Base-by-base conservation (phyloP, 495 filamentous ascomycete genomes). In the Talaromyces trachyspermus region DNA sequence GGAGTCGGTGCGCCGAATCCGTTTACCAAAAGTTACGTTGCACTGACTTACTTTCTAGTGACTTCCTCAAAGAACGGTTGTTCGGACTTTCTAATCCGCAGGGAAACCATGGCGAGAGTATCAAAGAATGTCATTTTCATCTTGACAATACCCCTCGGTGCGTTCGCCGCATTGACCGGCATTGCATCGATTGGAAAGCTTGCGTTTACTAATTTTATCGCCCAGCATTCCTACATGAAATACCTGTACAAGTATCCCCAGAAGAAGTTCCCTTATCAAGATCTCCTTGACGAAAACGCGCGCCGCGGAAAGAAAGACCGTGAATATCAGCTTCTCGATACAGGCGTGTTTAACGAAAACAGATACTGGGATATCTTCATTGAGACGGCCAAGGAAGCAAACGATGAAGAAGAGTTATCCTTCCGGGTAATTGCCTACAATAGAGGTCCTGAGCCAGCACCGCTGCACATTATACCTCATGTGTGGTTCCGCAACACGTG, bases 351-450 rank as follows among this genome's bases (percentile, higher is more conserved):
- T 57, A 75, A 88, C n/a, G 88, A 95, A 12, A 84, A 92, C 57
- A 71, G 83, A 42, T 97, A 97, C 65, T 97, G 89, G 86, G 91
- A 97, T 61, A 95, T 95, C 58, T 84, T 91, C 62, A 95, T 97
- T 52, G 91, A 97, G 68, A 90, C 85, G 6, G 91, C 90, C 29
- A 97, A 97, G 68, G 91, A 95, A 54, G 79, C 76, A 7, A 81
- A 95, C 36, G 83, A 95, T 54, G 82, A 85, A 43, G 89, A 95
- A 18, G 91, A 95, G 64, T 71, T 97, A 12, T 75, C 95, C 29
- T 97, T 96, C 72, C 88, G 91, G 53, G 84, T 95, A 30, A 96
- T 92, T 17, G 90, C 89, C 25, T 97, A 90, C 81, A 97, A 97
- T 62, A 78, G 91, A 49, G 91, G 91, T 7, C 86, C 90, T 3